Conservation (phyloP, 2,329 filamentous ascomycete genomes). For the Aspergillus viridinutans region DNA sequence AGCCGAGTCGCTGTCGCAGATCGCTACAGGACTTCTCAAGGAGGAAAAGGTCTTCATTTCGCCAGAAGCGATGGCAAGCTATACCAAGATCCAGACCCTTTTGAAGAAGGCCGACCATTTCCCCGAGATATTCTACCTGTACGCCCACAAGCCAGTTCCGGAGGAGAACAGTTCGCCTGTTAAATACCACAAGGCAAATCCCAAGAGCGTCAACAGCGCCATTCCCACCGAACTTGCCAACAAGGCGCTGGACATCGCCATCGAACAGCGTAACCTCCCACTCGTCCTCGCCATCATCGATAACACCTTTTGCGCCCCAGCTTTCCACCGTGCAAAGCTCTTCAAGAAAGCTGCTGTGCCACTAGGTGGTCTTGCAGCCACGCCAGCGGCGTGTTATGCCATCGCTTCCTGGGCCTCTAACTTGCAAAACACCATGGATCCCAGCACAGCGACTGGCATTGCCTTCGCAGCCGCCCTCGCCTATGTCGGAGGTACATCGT, state of each 20-base stretch:
- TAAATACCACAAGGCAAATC: constrained; percentile 59
- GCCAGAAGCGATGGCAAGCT: constrained; percentile 64
- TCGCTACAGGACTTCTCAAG: constrained; percentile 66
- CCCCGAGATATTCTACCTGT: constrained; percentile 74
- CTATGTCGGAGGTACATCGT: constrained; percentile 76
- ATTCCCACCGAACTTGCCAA: constrained; percentile 68
- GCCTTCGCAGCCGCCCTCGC: constrained; percentile 76
- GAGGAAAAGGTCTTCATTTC: constrained; percentile 79
- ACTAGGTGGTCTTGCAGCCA: constrained; percentile 35
- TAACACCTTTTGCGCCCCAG: constrained; percentile 47
- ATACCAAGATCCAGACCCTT: constrained; percentile 70
- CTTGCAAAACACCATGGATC: constrained; percentile 73
- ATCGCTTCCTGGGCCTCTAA: constrained; percentile 63
- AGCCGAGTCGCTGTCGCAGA: constrained; percentile 46
- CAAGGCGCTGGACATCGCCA: constrained; percentile 71
- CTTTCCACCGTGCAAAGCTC: constrained; percentile 42
- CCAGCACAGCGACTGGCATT: constrained; percentile 67
- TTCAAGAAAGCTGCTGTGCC: constrained; percentile 40
- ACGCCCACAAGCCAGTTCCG: constrained; percentile 76
- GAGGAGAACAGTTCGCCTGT: constrained; percentile 56
- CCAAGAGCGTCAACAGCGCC: constrained; percentile 65
- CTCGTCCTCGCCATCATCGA: constrained; percentile 75
- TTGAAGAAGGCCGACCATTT: constrained; percentile 71
- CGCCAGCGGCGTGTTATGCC: constrained; percentile 52
- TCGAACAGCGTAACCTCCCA: constrained; percentile 71